Evolutionary conservation across 306 rosid genomes (phyloP).

Genomic region (Vicia villosa): DNA sequence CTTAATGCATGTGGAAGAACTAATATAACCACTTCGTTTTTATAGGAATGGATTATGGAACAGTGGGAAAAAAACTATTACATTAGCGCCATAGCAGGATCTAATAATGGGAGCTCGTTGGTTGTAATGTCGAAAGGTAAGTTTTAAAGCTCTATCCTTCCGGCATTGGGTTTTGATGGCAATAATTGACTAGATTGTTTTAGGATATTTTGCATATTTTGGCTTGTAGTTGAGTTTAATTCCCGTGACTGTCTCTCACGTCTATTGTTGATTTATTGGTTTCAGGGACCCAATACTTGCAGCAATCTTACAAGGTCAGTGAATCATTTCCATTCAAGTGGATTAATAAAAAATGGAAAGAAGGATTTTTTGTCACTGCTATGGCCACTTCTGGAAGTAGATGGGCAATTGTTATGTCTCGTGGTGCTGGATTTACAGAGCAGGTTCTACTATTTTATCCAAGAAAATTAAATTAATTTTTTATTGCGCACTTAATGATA

Average conservation of each 20-base stretch:
- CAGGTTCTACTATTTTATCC: constrained; percentile 49
- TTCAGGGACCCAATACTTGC: constrained; percentile 73
- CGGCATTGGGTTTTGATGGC: neutral
- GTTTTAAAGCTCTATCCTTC: constrained; percentile 11
- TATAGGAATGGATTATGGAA: constrained; percentile 96
- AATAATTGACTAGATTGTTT: constrained; percentile 16
- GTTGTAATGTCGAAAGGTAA: constrained; percentile 95
- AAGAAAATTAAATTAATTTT: neutral
- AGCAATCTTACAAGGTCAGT: constrained; percentile 96
- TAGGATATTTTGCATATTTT: neutral
- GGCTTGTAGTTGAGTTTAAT: neutral
- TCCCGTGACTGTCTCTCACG: neutral
- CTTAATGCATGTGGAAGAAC: constrained; percentile 52
- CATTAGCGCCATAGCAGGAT: constrained; percentile 87
- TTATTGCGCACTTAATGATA: neutral
- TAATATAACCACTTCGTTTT: constrained; percentile 15
- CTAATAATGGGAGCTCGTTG: constrained; percentile 70
- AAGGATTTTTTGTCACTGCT: constrained; percentile 81
- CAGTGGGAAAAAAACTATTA: constrained; percentile 88
- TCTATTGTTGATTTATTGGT: constrained; percentile 29
- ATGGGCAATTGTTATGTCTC: constrained; percentile 94
- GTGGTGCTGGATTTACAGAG: constrained; percentile 79
- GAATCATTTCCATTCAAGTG: constrained; percentile 91
- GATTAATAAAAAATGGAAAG: constrained; percentile 97
- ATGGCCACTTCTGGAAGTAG: constrained; percentile 87